Evolutionary conservation across 2,329 filamentous ascomycete species (phyloP).

Genomic region (Aspergillus novofumigatus): DNA sequence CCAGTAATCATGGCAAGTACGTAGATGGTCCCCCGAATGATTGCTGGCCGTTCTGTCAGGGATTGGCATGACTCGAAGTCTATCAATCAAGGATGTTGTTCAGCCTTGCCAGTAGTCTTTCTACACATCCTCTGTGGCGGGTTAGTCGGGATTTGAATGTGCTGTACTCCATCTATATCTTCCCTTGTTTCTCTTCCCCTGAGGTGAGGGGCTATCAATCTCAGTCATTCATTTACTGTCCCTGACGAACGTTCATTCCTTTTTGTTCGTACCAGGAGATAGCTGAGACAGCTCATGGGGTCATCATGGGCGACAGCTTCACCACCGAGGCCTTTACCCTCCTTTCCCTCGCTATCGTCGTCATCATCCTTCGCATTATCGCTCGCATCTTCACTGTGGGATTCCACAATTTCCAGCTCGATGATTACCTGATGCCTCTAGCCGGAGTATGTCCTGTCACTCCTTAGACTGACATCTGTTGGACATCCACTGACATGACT

Average conservation of each 20-base stretch:
- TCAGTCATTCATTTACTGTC: background rate
- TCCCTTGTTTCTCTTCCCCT: background rate
- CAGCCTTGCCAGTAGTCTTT: background rate
- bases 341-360: slow-evolving; percentile 46
- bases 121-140: background rate
- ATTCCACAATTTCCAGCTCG: slow-evolving; percentile 48
- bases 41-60: background rate
- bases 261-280: too few relatives aligned
- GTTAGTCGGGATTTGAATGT: background rate
- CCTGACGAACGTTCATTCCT: background rate
- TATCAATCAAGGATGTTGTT: background rate
- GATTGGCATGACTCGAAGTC: background rate
- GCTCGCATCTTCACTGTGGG: slow-evolving; percentile 49
- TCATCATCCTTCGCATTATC: slow-evolving; percentile 50
- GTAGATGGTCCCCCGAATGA: background rate
- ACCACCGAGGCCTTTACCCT: slow-evolving; percentile 49
- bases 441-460: slow-evolving; percentile 40
- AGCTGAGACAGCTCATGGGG: too few relatives aligned
- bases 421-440: slow-evolving; percentile 58
- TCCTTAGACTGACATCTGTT: background rate
- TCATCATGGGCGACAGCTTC: slow-evolving; percentile 27
- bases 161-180: background rate
- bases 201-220: background rate
- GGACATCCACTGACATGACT: too few relatives aligned
- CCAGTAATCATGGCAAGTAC: background rate